These are phyloP conservation scores for Rasamsonia emersonii DNA, from an alignment of 2,329 filamentous ascomycete genomes.

Conservation along the genomic window DNA sequence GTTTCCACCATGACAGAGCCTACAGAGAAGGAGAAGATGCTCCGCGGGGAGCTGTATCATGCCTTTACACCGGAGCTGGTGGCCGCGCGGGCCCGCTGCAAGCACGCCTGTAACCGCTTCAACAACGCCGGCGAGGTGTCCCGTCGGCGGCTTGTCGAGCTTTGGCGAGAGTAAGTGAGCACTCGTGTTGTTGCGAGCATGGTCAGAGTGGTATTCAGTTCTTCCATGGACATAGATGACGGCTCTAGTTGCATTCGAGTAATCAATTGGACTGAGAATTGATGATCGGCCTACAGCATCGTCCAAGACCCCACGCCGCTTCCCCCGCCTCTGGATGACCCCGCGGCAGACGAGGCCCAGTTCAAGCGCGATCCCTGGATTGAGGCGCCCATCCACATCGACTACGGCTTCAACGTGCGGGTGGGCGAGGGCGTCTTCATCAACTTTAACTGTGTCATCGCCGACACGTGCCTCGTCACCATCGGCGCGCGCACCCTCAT, in stretches of 20 bases:
- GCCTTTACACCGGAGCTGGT: conserved; percentile 62
- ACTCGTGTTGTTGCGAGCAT: background rate
- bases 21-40: conserved; percentile 43
- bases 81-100: conserved; percentile 55
- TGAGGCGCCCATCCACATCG: conserved; percentile 59
- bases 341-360: conserved; percentile 56
- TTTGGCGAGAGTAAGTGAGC: conserved; percentile 61
- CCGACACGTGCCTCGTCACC: conserved; percentile 67
- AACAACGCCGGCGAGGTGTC: conserved; percentile 54
- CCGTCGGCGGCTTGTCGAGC: conserved; percentile 54
- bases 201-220: too few relatives aligned
- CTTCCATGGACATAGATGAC: too few relatives aligned
- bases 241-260: conserved; percentile 5
- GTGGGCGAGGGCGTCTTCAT: conserved; percentile 65
- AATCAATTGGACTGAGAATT: background rate
- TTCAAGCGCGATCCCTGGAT: conserved; percentile 61
- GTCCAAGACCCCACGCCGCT: conserved; percentile 54
- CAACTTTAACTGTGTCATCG: conserved; percentile 64
- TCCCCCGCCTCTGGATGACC: conserved; percentile 48
- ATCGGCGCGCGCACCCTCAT: conserved; percentile 71
- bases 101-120: conserved; percentile 52
- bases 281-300: conserved; percentile 41
- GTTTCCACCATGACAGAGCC: conserved; percentile 13
- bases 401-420: conserved; percentile 70
- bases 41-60: conserved; percentile 61